These are phyloP conservation scores for Penicillium corylophilum DNA, from an alignment of 2,329 filamentous ascomycete species.

Conservation along the genomic window DNA sequence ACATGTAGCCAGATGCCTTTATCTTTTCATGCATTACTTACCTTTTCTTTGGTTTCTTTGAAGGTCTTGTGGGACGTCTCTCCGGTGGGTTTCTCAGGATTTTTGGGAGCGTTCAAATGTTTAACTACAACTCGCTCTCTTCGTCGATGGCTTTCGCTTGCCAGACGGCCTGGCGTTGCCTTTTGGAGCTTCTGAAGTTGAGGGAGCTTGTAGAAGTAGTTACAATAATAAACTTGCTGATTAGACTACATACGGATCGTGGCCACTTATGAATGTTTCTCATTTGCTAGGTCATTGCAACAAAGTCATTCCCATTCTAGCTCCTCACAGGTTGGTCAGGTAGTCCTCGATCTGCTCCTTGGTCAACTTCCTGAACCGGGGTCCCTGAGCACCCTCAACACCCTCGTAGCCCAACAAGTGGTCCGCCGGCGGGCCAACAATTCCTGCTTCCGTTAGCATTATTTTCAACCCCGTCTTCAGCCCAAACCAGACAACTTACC, in stretches of 20 bases:
- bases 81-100: too few relatives aligned
- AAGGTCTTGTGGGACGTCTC: too few relatives aligned
- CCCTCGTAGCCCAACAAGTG: slow-evolving; percentile 80
- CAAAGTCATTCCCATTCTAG: slow-evolving; percentile 14
- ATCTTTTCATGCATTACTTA: too few relatives aligned
- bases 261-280: not conserved
- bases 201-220: too few relatives aligned
- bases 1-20: too few relatives aligned
- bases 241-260: not conserved
- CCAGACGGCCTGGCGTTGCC: too few relatives aligned
- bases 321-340: slow-evolving; percentile 85
- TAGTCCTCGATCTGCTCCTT: slow-evolving; percentile 99
- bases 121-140: too few relatives aligned
- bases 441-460: slow-evolving; percentile 59
- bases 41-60: too few relatives aligned
- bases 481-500: slow-evolving; percentile 51
- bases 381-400: slow-evolving; percentile 43
- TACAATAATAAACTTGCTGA: not conserved
- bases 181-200: too few relatives aligned
- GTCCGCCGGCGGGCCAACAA: slow-evolving; percentile 91
- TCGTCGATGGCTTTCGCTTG: too few relatives aligned
- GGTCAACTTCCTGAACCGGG: slow-evolving; percentile 65
- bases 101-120: too few relatives aligned
- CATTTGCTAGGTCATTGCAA: not conserved
- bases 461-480: not conserved